Evolutionary conservation across 2,329 filamentous ascomycete species (phyloP), one percentile per base, ranked within the genome.

Genomic region (Neofusicoccum cordaticola): DNA sequence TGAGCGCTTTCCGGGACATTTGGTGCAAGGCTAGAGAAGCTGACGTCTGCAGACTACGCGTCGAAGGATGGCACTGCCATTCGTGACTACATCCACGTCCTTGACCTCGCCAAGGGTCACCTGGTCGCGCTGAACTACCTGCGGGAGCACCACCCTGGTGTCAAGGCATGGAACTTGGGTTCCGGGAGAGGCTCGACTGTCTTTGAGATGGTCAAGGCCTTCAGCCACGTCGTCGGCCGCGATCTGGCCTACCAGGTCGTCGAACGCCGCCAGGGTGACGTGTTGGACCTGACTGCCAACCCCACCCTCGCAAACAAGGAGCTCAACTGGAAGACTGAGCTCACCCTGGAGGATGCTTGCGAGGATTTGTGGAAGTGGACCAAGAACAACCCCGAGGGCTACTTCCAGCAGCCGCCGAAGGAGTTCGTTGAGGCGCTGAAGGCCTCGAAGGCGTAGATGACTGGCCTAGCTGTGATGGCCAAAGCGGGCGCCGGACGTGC

Each of bases 361-460:
- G 87, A 89, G 71, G 93, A 99, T 79, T 84, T 99, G 69, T 99
- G 95, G 95, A 89, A 88, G 74, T 99, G 95, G 95, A 96, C 96
- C 15, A 85, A 90, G 81, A 98, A 97, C 81, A 98, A 98, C 82
- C 95, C 95, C 27, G 88, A 93, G 80, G 95, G 95, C 22, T 98
- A 98, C 82, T 86, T 91, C 69, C 93, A 98, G 81, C 85, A 93
- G 69, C 92, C 94, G n/a, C 94, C 95, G 0, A 85, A 90, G 69
- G 88, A 90, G 79, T 85, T 98, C 72, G 75, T 97, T 58, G 89
- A 90, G 66, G 76, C 77, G 60, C 68, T 82, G 66, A 64, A 64
- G 56, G 62, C 62, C 12, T 57, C 50, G 34, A 64, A 58, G 52
- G 45, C 51, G 2, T 64, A 58, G 44, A 50, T 37, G 19, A 12